Percentiles rank a stretch among this genome's conserved stretches.
Conservation (phyloP, 177 flowering plant genomes). For the Vitis hybrid region DNA sequence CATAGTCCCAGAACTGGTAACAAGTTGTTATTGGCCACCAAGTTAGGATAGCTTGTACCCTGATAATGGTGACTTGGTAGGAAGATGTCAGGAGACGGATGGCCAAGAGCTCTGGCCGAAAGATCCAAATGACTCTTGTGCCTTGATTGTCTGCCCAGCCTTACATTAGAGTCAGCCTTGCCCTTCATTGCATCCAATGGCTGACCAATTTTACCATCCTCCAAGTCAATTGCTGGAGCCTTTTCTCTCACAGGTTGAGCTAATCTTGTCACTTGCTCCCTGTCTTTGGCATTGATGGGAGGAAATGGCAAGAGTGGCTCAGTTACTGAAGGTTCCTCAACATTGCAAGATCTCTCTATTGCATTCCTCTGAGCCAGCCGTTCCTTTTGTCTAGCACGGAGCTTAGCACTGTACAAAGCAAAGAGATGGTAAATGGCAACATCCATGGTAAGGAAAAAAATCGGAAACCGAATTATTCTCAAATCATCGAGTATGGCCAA, state of each 20-base stretch:
- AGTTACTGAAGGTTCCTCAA: slow-evolving; percentile 24
- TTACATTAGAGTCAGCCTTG: slow-evolving; percentile 31
- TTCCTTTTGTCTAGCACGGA: slow-evolving; percentile 91
- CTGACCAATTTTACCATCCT: slow-evolving; percentile 26
- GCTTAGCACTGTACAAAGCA: slow-evolving; percentile 61
- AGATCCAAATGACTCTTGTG: slow-evolving; percentile 32
- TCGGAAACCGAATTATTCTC: not conserved
- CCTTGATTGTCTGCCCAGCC: slow-evolving; percentile 34
- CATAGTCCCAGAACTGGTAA: slow-evolving; percentile 86
- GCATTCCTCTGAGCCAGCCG: slow-evolving; percentile 62
- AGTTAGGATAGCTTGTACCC: slow-evolving; percentile 24
- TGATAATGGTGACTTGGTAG: slow-evolving; percentile 32
- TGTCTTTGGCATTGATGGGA: slow-evolving; percentile 16
- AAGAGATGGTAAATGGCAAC: slow-evolving; percentile 1
- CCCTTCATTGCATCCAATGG: slow-evolving; percentile 34
- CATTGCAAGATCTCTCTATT: slow-evolving; percentile 28
- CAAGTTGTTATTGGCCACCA: slow-evolving; percentile 37
- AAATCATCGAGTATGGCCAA: not conserved
- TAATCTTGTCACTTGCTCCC: slow-evolving; percentile 24
- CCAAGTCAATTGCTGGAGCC: slow-evolving; percentile 31
- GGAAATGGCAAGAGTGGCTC: slow-evolving; percentile 26
- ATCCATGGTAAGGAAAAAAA: not conserved
- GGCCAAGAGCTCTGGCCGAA: slow-evolving; percentile 17
- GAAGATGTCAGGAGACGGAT: slow-evolving; percentile 27
- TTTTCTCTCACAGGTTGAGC: slow-evolving; percentile 31